Percentiles rank a stretch among this genome's conserved stretches.
Conservation (phyloP, 2,329 filamentous ascomycete species). For the Neobulgaria alba region DNA sequence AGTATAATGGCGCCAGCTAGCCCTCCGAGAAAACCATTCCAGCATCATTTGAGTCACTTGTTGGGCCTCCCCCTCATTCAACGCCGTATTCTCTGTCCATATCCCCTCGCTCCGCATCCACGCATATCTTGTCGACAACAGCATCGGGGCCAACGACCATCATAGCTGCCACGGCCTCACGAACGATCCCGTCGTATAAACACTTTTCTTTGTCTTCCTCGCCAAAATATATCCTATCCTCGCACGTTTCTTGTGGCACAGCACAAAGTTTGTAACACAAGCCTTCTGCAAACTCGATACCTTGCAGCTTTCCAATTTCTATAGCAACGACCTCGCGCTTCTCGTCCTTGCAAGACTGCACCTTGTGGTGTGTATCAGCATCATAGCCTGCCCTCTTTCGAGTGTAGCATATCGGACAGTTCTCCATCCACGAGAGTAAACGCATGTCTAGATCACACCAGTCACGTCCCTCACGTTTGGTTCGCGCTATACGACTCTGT, state of each 20-base stretch:
- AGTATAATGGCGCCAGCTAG: constrained; percentile 1
- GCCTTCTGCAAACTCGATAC: not conserved
- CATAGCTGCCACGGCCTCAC: constrained; percentile 4
- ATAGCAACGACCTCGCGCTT: not conserved
- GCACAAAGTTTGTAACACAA: not conserved
- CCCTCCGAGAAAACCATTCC: constrained; percentile 2
- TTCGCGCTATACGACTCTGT: too few species aligned
- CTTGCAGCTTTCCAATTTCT: not conserved
- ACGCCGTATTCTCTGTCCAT: not conserved
- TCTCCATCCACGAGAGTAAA: constrained; percentile 2
- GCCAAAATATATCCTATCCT: not conserved
- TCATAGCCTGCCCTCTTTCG: not conserved
- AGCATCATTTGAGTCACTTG: constrained; percentile 1
- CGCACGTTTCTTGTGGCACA: not conserved
- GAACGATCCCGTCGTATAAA: constrained; percentile 3
- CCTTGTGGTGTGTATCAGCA: not conserved
- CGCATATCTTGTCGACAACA: constrained; percentile 1
- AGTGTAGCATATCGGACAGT: constrained; percentile 1
- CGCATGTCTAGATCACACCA: constrained; percentile 5
- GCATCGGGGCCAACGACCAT: constrained; percentile 2
- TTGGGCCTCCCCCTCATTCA: not conserved
- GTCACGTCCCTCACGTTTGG: too few species aligned
- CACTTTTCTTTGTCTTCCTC: not conserved
- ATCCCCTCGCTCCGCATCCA: constrained; percentile 2
- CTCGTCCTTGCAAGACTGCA: not conserved